phyloP scores from a whole-genome alignment of 192 early-diverging fungal species.

The Dissophora globulifera region DNA sequence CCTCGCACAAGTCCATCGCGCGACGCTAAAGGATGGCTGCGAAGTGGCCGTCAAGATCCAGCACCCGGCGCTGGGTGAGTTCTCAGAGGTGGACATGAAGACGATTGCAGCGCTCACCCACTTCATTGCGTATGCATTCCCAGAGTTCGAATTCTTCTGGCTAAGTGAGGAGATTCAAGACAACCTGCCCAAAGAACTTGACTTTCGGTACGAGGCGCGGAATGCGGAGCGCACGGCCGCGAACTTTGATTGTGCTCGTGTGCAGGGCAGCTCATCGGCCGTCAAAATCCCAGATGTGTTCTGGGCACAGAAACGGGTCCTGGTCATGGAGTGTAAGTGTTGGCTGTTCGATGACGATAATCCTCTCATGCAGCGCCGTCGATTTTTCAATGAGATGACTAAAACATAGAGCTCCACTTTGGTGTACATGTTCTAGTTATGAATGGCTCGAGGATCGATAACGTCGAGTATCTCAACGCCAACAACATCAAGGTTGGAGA shows the following conservation, averaged over 20 bases:
- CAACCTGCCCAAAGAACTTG: conserved; percentile 85
- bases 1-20: conserved; percentile 92
- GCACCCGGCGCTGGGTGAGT: conserved; percentile 81
- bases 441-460: conserved; percentile 73
- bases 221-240: conserved; percentile 74
- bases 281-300: conserved; percentile 79
- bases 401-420: no score
- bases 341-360: conserved; percentile 1
- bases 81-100: conserved; percentile 82
- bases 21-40: conserved; percentile 69
- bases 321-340: conserved; percentile 84
- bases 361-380: no score
- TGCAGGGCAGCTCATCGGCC: conserved; percentile 19
- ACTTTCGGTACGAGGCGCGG: conserved; percentile 84
- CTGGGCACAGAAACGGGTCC: conserved; percentile 77
- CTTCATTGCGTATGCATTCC: conserved; percentile 76
- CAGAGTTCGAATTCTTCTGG: conserved; percentile 92
- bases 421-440: conserved; percentile 21
- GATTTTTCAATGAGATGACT: no score
- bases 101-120: conserved; percentile 70
- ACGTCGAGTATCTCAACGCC: conserved; percentile 71
- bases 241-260: conserved; percentile 65
- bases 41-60: conserved; percentile 94
- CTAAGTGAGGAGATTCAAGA: conserved; percentile 85
- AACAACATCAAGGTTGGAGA: conserved; percentile 77